These are phyloP conservation scores for Albophoma yamanashiensis DNA, from an alignment of 2,329 filamentous ascomycete genomes.

Conservation along the genomic window DNA sequence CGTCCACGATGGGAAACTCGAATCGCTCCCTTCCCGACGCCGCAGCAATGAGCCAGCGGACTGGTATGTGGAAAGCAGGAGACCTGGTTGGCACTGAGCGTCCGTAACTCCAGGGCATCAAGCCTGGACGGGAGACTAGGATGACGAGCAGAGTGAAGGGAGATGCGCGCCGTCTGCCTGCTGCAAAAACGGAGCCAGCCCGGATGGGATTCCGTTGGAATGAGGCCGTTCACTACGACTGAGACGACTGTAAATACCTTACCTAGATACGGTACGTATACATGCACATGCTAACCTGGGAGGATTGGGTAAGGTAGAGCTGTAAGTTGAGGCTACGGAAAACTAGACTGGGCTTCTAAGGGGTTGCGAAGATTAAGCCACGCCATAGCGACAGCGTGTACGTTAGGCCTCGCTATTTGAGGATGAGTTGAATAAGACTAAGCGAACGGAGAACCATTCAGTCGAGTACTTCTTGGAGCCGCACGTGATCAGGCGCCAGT, in stretches of 20 bases:
- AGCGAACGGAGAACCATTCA: not conserved
- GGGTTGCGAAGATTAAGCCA: not conserved
- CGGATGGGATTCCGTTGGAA: not conserved
- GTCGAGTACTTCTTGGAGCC: not conserved
- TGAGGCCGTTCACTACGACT: not conserved
- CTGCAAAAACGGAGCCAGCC: not conserved
- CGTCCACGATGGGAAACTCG: not conserved
- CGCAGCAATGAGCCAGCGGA: not conserved
- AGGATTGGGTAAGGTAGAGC: not conserved
- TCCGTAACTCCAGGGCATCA: not conserved
- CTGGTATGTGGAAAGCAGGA: not conserved
- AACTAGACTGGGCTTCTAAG: not conserved
- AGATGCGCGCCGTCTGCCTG: not conserved
- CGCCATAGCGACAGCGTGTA: not conserved
- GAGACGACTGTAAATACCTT: not conserved
- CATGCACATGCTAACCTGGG: not conserved
- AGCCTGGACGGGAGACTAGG: not conserved
- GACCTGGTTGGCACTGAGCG: not conserved
- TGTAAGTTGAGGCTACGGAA: not conserved
- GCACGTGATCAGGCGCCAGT: constrained; percentile 28
- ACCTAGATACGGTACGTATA: not conserved
- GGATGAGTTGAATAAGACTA: not conserved
- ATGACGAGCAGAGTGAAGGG: not conserved
- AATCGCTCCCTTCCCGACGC: not conserved
- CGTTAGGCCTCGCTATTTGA: not conserved